phyloP scores from a whole-genome alignment of 2,329 filamentous ascomycete species.

The Alternaria alternata region DNA sequence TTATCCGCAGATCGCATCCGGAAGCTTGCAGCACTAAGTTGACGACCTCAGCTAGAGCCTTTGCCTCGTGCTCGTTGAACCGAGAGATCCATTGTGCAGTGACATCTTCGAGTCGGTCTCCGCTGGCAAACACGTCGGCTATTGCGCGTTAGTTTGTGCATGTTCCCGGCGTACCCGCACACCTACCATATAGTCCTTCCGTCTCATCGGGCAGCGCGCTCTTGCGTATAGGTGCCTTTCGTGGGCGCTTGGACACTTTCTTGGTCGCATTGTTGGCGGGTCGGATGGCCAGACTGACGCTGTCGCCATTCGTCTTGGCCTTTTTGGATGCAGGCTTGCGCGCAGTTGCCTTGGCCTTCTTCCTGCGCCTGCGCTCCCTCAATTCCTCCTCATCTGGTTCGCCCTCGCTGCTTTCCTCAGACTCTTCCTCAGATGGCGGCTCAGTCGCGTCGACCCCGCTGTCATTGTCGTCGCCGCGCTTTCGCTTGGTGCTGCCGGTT shows the following conservation, averaged over 20 bases:
- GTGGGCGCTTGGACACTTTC: conserved; percentile 51
- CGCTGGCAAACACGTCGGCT: conserved; percentile 68
- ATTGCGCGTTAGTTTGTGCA: conserved; percentile 31
- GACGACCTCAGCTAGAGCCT: conserved; percentile 65
- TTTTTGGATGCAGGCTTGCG: conserved; percentile 60
- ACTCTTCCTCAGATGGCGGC: conserved; percentile 37
- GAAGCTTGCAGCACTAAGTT: conserved; percentile 72
- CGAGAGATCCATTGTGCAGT: conserved; percentile 65
- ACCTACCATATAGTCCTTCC: conserved; percentile 65
- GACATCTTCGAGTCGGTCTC: conserved; percentile 63
- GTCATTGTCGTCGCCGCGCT: conserved; percentile 43
- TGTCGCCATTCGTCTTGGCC: conserved; percentile 63
- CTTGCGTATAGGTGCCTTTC: conserved; percentile 61
- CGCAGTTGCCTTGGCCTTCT: conserved; percentile 36
- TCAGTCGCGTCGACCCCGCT: conserved; percentile 42
- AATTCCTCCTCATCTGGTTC: conserved; percentile 53
- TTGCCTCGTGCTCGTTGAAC: conserved; percentile 64
- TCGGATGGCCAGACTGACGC: conserved; percentile 63
- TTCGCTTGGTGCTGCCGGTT: conserved; percentile 46
- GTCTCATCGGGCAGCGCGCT: conserved; percentile 60
- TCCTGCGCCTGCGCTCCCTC: conserved; percentile 46
- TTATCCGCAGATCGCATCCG: conserved; percentile 82
- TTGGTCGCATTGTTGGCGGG: conserved; percentile 53
- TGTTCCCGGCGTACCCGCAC: background rate
- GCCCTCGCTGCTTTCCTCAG: conserved; percentile 45